A percentile compares a stretch with the other conserved stretches of the same genome.
phyloP scores from a whole-genome alignment of 495 filamentous ascomycete genomes.

The Lepraria neglecta region DNA sequence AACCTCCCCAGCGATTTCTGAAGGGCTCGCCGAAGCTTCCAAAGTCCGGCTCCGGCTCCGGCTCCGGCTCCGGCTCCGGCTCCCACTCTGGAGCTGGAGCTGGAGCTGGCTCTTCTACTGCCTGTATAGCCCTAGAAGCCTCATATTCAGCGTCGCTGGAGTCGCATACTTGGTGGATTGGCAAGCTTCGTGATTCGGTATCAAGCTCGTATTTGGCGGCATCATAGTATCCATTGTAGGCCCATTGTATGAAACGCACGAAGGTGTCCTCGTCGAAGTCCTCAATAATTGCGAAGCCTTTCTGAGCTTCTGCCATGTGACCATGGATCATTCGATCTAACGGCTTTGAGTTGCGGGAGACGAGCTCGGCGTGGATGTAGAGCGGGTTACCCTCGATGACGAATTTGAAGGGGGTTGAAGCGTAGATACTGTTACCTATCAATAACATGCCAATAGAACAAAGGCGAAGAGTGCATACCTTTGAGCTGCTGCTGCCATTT shows the following conservation, averaged over 20 bases:
- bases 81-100: too few relatives aligned
- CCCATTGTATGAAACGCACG: constrained; percentile 25
- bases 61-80: neutral
- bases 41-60: neutral
- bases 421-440: constrained; percentile 13
- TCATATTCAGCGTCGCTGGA: too few relatives aligned
- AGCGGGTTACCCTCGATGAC: constrained; percentile 23
- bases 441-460: too few relatives aligned
- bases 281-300: constrained; percentile 17
- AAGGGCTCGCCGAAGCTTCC: too few relatives aligned
- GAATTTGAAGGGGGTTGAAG: constrained; percentile 24
- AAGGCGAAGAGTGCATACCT: neutral
- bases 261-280: constrained; percentile 23
- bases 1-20: too few relatives aligned
- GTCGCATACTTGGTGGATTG: too few relatives aligned
- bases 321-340: constrained; percentile 23
- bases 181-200: neutral
- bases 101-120: neutral
- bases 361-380: constrained; percentile 23
- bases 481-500: too few relatives aligned
- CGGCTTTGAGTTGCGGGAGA: constrained; percentile 21
- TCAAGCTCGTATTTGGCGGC: constrained; percentile 4
- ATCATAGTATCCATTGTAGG: constrained; percentile 22
- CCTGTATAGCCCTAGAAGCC: too few relatives aligned
- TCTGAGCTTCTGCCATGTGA: constrained; percentile 18